Evolutionary conservation across 2,329 filamentous ascomycete species (phyloP).

Genomic region (Xylariaceae sp.): DNA sequence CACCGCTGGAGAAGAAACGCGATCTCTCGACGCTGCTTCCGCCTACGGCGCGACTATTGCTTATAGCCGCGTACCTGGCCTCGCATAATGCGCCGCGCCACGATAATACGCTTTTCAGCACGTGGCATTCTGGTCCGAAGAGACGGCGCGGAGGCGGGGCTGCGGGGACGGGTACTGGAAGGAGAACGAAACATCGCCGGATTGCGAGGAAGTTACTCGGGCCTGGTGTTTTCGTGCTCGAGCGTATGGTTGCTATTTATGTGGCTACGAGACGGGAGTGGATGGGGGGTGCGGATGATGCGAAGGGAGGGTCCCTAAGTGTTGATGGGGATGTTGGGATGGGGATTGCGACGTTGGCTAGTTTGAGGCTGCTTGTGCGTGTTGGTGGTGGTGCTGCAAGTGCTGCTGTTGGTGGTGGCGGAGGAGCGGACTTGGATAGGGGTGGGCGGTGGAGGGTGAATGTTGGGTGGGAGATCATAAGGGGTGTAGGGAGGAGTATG

Average conservation of each 20-base stretch:
- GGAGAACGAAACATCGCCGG: constrained; percentile 54
- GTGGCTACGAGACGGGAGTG: constrained; percentile 58
- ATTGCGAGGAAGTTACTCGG: constrained; percentile 73
- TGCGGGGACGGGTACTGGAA: constrained; percentile 2
- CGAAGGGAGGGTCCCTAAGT: constrained; percentile 34
- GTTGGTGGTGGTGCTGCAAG: constrained; percentile 66
- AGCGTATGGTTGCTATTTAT: constrained; percentile 74
- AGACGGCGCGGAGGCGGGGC: constrained; percentile 42
- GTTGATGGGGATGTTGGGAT: constrained; percentile 55
- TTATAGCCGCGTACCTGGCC: constrained; percentile 73
- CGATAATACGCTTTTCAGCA: constrained; percentile 71
- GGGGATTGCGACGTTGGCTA: constrained; percentile 67
- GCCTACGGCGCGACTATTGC: constrained; percentile 65
- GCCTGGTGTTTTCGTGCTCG: constrained; percentile 69
- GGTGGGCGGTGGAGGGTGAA: constrained; percentile 73
- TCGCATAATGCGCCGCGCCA: constrained; percentile 73
- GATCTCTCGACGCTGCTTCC: constrained; percentile 58
- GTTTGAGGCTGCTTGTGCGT: constrained; percentile 62
- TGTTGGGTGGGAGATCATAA: constrained; percentile 71
- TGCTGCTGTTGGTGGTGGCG: constrained; percentile 53
- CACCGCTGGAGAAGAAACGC: neutral
- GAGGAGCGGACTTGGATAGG: constrained; percentile 67
- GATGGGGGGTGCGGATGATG: constrained; percentile 36
- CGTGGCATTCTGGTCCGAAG: constrained; percentile 51
- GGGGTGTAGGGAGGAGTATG: constrained; percentile 64